Base-by-base conservation (phyloP, 148 eudicot species). In the Mesembryanthemum crystallinum region DNA sequence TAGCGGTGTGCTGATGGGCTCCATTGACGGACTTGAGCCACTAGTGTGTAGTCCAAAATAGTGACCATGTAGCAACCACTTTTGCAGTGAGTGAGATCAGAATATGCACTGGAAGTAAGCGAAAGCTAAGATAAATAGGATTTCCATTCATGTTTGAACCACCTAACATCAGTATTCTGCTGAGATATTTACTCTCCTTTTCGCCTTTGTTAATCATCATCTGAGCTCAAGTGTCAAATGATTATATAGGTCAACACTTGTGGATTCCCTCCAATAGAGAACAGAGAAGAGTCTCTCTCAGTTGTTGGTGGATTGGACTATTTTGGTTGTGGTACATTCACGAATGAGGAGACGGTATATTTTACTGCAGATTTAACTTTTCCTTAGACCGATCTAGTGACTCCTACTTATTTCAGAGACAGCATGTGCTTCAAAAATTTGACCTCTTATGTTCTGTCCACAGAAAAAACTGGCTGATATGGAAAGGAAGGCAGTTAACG, bases 251-350 rank as follows among this genome's bases (percentile, higher is more conserved):
- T 92, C 58, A 89, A 85, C 80, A 92, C 99, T 64, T 95, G 96
- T 88, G 99, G 99, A 76, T 95, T 95, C 79, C 99, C 97, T 80
- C 99, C 99, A 24, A 27, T 92, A 81, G 99, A 95, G 83, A 91
- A 95, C 76, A 84, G 97, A 78, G 92, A 87, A 57, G 92, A 88
- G 85, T 83, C 92, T 72, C 77, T 84, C 20, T 72, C 89, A 69
- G 86, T 85, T 72, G 75, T 87, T 78, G 77, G 94, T 37, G 99
- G 99, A 78, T 72, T 89, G 57, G 94, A 95, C 82, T 92, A 88
- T 76, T 95, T 92, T 84, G 99, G 99, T 61, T 67, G 88, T 74
- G 96, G 98, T 73, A 71, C 88, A 59, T 76, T 83, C 64, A 75
- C 94, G 8, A 89, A 82, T 71, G 99, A 95, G 73, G 97, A 95